Base-by-base conservation (phyloP, 805 yeast genomes). In the Danielia oregonensis region DNA sequence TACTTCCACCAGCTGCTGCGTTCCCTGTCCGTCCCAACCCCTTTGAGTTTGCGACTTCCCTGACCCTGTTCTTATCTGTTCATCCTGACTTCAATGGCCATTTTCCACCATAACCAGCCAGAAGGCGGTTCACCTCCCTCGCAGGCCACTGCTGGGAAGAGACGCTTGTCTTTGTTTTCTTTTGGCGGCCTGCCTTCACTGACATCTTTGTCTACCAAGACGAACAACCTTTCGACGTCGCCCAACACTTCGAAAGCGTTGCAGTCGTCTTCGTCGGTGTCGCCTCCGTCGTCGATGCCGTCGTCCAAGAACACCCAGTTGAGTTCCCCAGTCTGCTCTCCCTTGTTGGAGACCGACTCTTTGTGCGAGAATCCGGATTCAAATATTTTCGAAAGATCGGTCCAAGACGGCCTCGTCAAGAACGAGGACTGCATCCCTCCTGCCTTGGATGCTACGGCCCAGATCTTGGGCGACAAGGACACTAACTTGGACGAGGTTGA, bases 351-450 rank as follows among this genome's bases (percentile, higher is more conserved):
- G 13, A 24, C 40, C 16, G 40, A 39, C 21, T 26, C 40, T 11
- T 30, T 47, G 32, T 33, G 40, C 15, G 49, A 51, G 30, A 39
- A 40, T 30, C 55, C 56, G 3, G 55, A 51, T 15, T 44, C 51
- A 24, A 48, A 50, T 39, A 67, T 67, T 30, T 67, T 67, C 41
- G 73, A 67, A 48, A 50, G 72, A 14, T 61, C 66, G 12, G 71
- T 65, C 18, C 71, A 65, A 39, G 70, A 65, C 35, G 29, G 42
- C 12, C 52, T 32, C 30, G 52, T 62, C 35, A 64, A 72, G 23
- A 58, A 65, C 6, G 81, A 86, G 55, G 84, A 87, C 57, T 75
- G 61, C 46, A 84, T 86, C 14, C 84, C 94, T 2, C 89, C 96
- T 0, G 86, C 86, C 5, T 65, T 86, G 46, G 95, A 86, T 49